These are phyloP conservation scores for Sequoiadendron giganteum DNA, from an alignment of 75 land plant species.

Conservation along the genomic window DNA sequence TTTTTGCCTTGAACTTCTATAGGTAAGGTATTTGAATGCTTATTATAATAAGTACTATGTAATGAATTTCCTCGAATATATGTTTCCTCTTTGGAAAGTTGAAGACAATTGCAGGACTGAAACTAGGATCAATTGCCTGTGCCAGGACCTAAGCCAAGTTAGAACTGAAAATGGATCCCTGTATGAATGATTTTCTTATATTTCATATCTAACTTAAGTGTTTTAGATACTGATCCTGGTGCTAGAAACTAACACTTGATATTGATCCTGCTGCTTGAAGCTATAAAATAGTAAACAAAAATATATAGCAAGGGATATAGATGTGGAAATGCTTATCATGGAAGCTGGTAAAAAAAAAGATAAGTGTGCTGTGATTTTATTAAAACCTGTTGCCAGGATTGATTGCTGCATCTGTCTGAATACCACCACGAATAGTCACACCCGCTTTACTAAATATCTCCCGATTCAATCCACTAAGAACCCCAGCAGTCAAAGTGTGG, in stretches of 20 bases:
- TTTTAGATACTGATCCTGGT: not conserved
- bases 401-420: slow-evolving; percentile 98
- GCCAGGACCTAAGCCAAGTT: not conserved
- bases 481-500: slow-evolving; percentile 95
- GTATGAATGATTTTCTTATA: not conserved
- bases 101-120: not conserved
- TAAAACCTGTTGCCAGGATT: slow-evolving; percentile 93
- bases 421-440: slow-evolving; percentile 86
- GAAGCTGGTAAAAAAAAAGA: not conserved
- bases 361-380: not conserved
- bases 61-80: not conserved
- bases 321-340: not conserved
- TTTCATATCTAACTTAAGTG: not conserved
- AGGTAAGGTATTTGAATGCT: not conserved
- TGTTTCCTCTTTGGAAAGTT: not conserved
- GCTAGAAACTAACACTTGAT: not conserved
- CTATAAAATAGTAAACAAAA: not conserved
- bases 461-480: slow-evolving; percentile 89
- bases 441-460: slow-evolving; percentile 93
- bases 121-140: not conserved
- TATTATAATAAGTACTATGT: not conserved
- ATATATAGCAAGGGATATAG: not conserved
- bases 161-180: not conserved
- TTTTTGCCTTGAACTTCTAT: not conserved
- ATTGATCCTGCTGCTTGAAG: not conserved